Conservation (phyloP, 495 filamentous ascomycete genomes). For the Lophiostoma macrostomum region DNA sequence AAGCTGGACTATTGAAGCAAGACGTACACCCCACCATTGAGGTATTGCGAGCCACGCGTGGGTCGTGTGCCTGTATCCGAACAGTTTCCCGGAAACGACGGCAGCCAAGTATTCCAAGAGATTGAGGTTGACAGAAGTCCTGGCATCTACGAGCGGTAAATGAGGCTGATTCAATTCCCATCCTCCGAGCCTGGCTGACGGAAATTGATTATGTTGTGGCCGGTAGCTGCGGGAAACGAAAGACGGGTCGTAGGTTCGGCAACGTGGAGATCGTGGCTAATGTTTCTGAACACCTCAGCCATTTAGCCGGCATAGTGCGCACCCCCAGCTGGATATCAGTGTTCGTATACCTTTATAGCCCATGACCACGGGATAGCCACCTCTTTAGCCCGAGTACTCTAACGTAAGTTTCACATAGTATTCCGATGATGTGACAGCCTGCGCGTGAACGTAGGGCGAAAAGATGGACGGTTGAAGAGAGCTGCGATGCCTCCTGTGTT, state of each 20-base stretch:
- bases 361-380: too few species aligned
- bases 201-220: not conserved
- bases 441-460: not conserved
- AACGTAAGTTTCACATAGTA: slow-evolving; percentile 10
- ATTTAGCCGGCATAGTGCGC: slow-evolving; percentile 12
- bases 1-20: too few species aligned
- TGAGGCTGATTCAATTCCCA: slow-evolving; percentile 1
- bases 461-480: not conserved
- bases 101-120: slow-evolving; percentile 12
- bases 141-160: not conserved
- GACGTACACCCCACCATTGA: too few species aligned
- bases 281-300: not conserved
- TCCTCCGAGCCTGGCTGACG: slow-evolving; percentile 2
- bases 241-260: not conserved
- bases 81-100: not conserved
- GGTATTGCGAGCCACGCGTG: too few species aligned
- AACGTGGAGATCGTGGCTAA: not conserved
- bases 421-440: not conserved
- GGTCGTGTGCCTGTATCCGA: too few species aligned
- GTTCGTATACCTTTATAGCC: not conserved
- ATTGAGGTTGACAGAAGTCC: not conserved
- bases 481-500: slow-evolving; percentile 1
- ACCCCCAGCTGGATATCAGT: slow-evolving; percentile 1
- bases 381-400: slow-evolving; percentile 4
- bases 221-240: not conserved